Percentiles rank a stretch among this genome's conserved stretches.
These are phyloP conservation scores for Colletotrichum higginsianum DNA, from an alignment of 2,329 filamentous ascomycete species.

Conservation along the genomic window DNA sequence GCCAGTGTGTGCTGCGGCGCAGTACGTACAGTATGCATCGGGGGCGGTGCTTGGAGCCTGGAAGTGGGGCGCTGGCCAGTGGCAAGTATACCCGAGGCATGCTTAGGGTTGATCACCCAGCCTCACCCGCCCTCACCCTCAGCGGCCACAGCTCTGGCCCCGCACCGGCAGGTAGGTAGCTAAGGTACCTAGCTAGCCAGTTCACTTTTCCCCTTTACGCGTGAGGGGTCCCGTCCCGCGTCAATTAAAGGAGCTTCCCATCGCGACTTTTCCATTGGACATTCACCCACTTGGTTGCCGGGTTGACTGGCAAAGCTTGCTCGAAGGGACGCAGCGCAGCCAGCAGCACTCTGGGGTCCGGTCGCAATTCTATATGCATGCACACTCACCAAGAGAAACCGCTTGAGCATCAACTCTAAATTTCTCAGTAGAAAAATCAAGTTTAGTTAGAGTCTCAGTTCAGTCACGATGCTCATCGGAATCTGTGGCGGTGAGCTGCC, in stretches of 20 bases:
- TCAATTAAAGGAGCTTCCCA: neutral
- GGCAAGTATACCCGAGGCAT: no score
- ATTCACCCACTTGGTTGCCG: constrained; percentile 12
- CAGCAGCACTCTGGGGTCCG: neutral
- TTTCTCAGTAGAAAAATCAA: neutral
- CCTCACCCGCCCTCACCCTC: no score
- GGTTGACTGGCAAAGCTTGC: constrained; percentile 28
- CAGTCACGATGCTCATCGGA: constrained; percentile 77
- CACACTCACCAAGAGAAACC: neutral
- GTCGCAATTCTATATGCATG: neutral
- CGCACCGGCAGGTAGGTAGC: no score
- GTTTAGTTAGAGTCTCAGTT: neutral
- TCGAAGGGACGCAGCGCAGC: neutral
- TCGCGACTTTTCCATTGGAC: constrained; percentile 24
- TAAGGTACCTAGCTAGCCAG: no score
- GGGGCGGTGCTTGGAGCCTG: no score
- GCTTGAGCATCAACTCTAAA: no score
- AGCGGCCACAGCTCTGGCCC: no score
- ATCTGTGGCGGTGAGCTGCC: constrained; percentile 76
- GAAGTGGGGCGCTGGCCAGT: no score
- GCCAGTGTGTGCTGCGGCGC: no score
- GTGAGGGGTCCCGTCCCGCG: constrained; percentile 21
- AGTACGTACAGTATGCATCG: no score
- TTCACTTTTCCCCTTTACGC: constrained; percentile 28
- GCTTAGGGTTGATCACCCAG: no score